These are phyloP conservation scores for Cochlearia excelsa DNA, from an alignment of 345 rosid genomes.

Conservation along the genomic window DNA sequence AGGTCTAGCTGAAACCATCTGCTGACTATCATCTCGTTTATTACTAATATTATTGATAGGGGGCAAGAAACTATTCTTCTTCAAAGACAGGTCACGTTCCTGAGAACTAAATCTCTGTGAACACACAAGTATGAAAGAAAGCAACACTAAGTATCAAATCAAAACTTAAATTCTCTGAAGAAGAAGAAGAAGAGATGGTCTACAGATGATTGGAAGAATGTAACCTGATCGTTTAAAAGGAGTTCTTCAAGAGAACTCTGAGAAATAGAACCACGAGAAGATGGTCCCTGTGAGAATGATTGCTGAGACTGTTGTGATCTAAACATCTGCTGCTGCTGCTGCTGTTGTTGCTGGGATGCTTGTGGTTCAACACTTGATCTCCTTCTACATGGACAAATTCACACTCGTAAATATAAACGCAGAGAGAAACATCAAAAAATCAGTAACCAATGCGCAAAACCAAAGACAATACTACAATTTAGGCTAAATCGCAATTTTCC, in stretches of 20 bases:
- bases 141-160: conserved; percentile 16
- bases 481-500: background rate
- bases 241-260: conserved; percentile 68
- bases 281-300: conserved; percentile 79
- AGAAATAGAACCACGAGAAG: conserved; percentile 72
- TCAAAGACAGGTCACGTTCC: conserved; percentile 53
- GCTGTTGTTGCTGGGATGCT: conserved; percentile 53
- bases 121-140: conserved; percentile 8
- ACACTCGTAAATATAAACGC: background rate
- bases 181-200: background rate
- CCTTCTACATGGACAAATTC: conserved; percentile 39
- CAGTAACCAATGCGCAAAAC: background rate
- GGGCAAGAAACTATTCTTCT: conserved; percentile 56
- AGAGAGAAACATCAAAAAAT: background rate
- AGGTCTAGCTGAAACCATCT: conserved; percentile 52
- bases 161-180: background rate
- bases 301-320: conserved; percentile 74
- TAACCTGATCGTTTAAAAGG: conserved; percentile 59
- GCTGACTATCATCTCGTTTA: conserved; percentile 64
- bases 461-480: background rate
- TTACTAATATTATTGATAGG: conserved; percentile 41
- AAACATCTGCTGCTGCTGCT: conserved; percentile 16
- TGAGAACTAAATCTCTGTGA: conserved; percentile 70
- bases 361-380: conserved; percentile 52
- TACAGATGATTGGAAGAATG: background rate